Evolutionary conservation across 768 basidiomycete species (phyloP), one percentile per base, ranked within the genome.

Genomic region (Candolleomyces eurysporus): DNA sequence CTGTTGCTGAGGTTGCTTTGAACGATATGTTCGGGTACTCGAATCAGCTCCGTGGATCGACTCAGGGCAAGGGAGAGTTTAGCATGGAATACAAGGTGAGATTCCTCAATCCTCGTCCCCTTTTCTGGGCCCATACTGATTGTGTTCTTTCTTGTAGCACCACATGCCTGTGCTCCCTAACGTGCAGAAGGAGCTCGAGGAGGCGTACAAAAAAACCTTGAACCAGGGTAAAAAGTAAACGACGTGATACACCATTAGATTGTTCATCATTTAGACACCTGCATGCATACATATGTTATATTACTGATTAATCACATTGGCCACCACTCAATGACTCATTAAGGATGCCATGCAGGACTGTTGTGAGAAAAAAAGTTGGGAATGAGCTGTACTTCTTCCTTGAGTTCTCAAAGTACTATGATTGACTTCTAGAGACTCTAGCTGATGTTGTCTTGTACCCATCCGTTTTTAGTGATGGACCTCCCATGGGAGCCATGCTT

Each of bases 11-110:
- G 70, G 96, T 99, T 13, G 88, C 93, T 8, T 73, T 99, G 74
- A 97, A 94, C 73, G 96, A 98, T 67, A 98, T 98, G 96, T 99
- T 99, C 71, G 92, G 94, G 17, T 98, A 98, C 72, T 96, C 95
- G 42, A 93, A 88, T 68, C 91, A 94, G 67, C 80, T 98, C 49
- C 87, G 96, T 61, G 96, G 96, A 3, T 87, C 86, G 60, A 99
- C 97, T 0, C 97, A 98, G 76, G 97, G 96, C 69, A 98, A 99
- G 79, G 95, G 94, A 67, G 89, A 91, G 77, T 91, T 88, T 64
- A 87, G 83, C 67, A 90, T 88, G 87, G 87, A 88, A 66, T 88
- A 86, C 70, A 92, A 92, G 82, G 88, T 87, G 67, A 60, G 78
- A 36, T 11, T 36, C n/a, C 36, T 2, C 26, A 26, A 26, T 26